phyloP scores from a whole-genome alignment of 1,284 basidiomycete species.

The Anthracocystis walkeri region DNA sequence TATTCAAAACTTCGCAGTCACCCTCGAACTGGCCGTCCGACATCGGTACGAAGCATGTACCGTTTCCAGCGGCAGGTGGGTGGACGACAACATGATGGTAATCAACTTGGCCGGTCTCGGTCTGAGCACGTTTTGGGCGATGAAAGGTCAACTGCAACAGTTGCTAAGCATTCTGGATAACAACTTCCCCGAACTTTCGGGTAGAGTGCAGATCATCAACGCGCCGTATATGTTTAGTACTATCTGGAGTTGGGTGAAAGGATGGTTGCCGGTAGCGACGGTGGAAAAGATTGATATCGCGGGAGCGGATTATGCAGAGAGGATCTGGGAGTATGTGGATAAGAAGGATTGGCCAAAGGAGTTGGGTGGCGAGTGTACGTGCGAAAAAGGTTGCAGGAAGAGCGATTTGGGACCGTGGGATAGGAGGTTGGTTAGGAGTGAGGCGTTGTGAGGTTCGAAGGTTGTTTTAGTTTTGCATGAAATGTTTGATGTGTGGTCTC shows the following conservation, averaged over 20 bases:
- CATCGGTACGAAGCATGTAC: conserved; percentile 60
- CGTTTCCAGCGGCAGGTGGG: conserved; percentile 39
- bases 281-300: conserved; percentile 67
- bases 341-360: conserved; percentile 56
- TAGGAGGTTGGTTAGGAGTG: conserved; percentile 29
- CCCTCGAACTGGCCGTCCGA: conserved; percentile 63
- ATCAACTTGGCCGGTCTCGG: conserved; percentile 64
- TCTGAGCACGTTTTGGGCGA: conserved; percentile 63
- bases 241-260: conserved; percentile 65
- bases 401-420: conserved; percentile 63
- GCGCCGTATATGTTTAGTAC: conserved; percentile 64
- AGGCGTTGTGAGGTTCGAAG: background rate
- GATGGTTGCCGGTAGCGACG: conserved; percentile 63
- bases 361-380: conserved; percentile 59
- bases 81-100: conserved; percentile 69
- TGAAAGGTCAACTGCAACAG: conserved; percentile 64
- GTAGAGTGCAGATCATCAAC: conserved; percentile 68
- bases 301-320: conserved; percentile 53
- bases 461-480: background rate
- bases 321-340: conserved; percentile 55
- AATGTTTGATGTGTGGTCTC: conserved; percentile 1
- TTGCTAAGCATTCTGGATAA: conserved; percentile 61
- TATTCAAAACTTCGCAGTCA: conserved; percentile 65
- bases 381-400: conserved; percentile 39
- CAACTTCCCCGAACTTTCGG: conserved; percentile 66